These are phyloP conservation scores for Ustilago loliicola DNA, from an alignment of 1,284 basidiomycete genomes.

Conservation along the genomic window DNA sequence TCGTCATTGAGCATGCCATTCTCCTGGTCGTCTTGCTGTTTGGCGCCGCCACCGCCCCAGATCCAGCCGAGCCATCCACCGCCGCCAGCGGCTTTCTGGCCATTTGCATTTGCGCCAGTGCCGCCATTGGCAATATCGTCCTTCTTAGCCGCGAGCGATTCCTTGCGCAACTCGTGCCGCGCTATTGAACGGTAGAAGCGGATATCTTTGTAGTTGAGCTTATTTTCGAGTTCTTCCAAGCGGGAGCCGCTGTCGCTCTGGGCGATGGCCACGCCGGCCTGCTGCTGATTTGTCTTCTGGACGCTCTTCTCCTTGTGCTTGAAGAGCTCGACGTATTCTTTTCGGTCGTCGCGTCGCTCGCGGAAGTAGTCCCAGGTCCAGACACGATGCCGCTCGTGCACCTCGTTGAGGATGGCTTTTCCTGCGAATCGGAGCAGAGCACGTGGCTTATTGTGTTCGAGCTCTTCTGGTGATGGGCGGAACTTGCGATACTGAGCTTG, in stretches of 20 bases:
- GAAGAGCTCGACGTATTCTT: slow-evolving; percentile 86
- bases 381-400: slow-evolving; percentile 84
- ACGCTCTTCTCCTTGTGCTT: slow-evolving; percentile 76
- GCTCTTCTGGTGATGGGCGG: slow-evolving; percentile 78
- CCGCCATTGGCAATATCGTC: slow-evolving; percentile 64
- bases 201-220: slow-evolving; percentile 93
- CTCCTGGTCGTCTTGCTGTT: slow-evolving; percentile 47
- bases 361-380: slow-evolving; percentile 96
- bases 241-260: slow-evolving; percentile 65
- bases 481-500: slow-evolving; percentile 80
- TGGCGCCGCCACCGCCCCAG: slow-evolving; percentile 58
- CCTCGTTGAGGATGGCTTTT: slow-evolving; percentile 84
- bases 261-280: slow-evolving; percentile 50
- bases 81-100: slow-evolving; percentile 58
- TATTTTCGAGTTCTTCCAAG: slow-evolving; percentile 81
- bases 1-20: slow-evolving; percentile 84
- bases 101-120: slow-evolving; percentile 72
- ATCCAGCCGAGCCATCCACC: slow-evolving; percentile 69
- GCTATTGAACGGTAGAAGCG: slow-evolving; percentile 98
- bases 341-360: slow-evolving; percentile 87
- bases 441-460: slow-evolving; percentile 78
- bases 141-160: slow-evolving; percentile 72
- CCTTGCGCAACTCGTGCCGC: slow-evolving; percentile 87
- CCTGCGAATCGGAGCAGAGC: slow-evolving; percentile 86
- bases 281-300: slow-evolving; percentile 58